Percentiles rank a stretch among this genome's conserved stretches.
Evolutionary conservation across 176 grass and related monocot species (phyloP).

Genomic region (Avena atlantica): DNA sequence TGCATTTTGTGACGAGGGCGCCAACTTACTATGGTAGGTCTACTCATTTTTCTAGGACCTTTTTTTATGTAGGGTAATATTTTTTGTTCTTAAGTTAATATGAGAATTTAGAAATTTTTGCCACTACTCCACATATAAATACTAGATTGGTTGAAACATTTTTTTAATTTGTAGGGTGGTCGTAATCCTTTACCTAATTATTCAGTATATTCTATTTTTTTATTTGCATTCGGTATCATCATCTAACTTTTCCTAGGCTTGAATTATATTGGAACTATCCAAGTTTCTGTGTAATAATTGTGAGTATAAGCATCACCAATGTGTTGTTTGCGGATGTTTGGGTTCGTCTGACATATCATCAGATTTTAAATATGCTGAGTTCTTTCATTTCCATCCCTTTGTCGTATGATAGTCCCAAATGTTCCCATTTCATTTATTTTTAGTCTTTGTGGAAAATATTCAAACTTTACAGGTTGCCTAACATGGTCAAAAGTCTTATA

Average conservation of each 20-base stretch:
- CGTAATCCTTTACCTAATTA: conserved; percentile 12
- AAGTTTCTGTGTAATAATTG: conserved; percentile 49
- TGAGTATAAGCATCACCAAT: conserved; percentile 18
- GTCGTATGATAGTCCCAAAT: too few relatives aligned
- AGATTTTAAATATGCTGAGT: not conserved
- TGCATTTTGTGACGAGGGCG: not conserved
- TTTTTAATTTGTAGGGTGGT: not conserved
- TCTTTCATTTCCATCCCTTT: too few relatives aligned
- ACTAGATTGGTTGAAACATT: not conserved
- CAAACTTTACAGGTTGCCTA: too few relatives aligned
- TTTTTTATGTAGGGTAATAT: not conserved
- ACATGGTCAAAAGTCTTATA: too few relatives aligned
- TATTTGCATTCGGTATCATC: not conserved
- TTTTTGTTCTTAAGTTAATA: not conserved
- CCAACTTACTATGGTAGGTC: not conserved
- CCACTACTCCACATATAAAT: not conserved
- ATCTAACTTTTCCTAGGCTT: conserved; percentile 19
- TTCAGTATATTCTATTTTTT: conserved; percentile 12
- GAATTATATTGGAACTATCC: conserved; percentile 29
- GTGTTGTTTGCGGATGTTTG: not conserved
- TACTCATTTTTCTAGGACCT: not conserved
- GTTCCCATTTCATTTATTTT: too few relatives aligned
- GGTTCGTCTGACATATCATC: not conserved
- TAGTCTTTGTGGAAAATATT: too few relatives aligned
- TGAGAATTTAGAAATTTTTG: not conserved